Conservation (phyloP, 2,329 filamentous ascomycete genomes). For the Lasiodiplodia sp. region DNA sequence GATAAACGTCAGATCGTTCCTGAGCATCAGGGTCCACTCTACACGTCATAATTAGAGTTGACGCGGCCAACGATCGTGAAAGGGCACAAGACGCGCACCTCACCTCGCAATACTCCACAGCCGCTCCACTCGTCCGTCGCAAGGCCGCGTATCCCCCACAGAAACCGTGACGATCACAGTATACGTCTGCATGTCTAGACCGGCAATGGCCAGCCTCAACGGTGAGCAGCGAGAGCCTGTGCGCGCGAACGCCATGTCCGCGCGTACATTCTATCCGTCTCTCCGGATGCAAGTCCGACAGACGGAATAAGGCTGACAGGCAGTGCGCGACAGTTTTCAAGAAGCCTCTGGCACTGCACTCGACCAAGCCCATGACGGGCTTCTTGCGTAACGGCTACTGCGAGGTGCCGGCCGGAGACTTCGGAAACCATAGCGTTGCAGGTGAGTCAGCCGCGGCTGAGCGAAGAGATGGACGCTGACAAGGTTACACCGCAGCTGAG, state of each 20-base stretch:
- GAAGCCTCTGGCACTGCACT: slow-evolving; percentile 65
- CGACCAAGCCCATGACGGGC: slow-evolving; percentile 65
- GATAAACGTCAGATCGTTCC: slow-evolving; percentile 14
- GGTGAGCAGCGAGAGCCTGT: slow-evolving; percentile 9
- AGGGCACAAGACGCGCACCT: slow-evolving; percentile 6
- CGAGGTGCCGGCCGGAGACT: slow-evolving; percentile 60
- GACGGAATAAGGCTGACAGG: background rate
- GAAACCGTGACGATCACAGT: background rate
- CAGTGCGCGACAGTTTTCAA: slow-evolving; percentile 58
- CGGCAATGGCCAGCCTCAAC: slow-evolving; percentile 28
- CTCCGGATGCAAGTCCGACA: background rate
- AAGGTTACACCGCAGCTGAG: slow-evolving; percentile 40
- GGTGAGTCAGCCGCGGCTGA: slow-evolving; percentile 37
- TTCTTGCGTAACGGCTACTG: slow-evolving; percentile 70
- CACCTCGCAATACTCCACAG: background rate
- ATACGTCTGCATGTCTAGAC: slow-evolving; percentile 7
- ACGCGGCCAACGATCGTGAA: slow-evolving; percentile 3
- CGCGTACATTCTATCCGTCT: background rate
- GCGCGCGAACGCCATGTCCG: background rate
- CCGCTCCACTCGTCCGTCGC: slow-evolving; percentile 11
- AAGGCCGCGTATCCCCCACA: slow-evolving; percentile 9
- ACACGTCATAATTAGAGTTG: slow-evolving; percentile 23
- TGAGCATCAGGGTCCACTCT: slow-evolving; percentile 26
- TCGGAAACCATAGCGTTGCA: slow-evolving; percentile 67
- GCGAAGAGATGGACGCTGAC: background rate